Conservation (phyloP, 1,284 basidiomycete species). For the Pseudozyma tsukubaensis region DNA sequence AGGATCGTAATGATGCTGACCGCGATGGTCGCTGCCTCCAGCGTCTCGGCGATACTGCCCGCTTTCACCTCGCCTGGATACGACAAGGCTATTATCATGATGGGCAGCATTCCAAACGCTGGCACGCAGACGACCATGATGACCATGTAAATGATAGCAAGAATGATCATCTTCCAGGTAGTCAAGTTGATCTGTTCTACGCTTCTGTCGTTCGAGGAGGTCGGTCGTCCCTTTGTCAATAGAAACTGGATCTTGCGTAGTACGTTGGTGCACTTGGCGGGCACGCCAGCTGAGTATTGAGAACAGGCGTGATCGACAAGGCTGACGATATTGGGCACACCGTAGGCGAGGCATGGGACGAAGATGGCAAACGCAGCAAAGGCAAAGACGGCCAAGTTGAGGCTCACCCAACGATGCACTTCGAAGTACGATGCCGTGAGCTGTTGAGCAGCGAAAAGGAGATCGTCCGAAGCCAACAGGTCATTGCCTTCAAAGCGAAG, state of each 20-base stretch:
- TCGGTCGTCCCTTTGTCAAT: constrained; percentile 15
- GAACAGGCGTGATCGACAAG: constrained; percentile 10
- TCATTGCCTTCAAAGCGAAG: background rate
- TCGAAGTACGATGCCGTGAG: constrained; percentile 8
- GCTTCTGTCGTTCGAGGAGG: background rate
- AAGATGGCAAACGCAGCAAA: background rate
- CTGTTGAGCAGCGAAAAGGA: constrained; percentile 4
- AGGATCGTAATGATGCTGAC: constrained; percentile 9
- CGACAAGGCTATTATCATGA: constrained; percentile 8
- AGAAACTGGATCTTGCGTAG: constrained; percentile 12
- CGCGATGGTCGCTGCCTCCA: background rate
- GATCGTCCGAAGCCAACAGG: constrained; percentile 17
- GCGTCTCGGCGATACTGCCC: background rate
- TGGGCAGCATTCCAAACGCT: constrained; percentile 7
- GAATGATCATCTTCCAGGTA: constrained; percentile 31
- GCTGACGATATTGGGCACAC: constrained; percentile 9
- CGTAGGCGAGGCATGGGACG: constrained; percentile 4
- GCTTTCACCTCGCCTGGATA: background rate
- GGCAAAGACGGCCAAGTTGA: constrained; percentile 18
- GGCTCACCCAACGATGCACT: constrained; percentile 5
- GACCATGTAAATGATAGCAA: constrained; percentile 7
- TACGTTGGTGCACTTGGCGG: constrained; percentile 4
- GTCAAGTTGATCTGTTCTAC: background rate
- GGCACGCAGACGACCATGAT: constrained; percentile 15
- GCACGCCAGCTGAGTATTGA: background rate